Base-by-base conservation (phyloP, 495 filamentous ascomycete species). In the Aspergillus egyptiacus region DNA sequence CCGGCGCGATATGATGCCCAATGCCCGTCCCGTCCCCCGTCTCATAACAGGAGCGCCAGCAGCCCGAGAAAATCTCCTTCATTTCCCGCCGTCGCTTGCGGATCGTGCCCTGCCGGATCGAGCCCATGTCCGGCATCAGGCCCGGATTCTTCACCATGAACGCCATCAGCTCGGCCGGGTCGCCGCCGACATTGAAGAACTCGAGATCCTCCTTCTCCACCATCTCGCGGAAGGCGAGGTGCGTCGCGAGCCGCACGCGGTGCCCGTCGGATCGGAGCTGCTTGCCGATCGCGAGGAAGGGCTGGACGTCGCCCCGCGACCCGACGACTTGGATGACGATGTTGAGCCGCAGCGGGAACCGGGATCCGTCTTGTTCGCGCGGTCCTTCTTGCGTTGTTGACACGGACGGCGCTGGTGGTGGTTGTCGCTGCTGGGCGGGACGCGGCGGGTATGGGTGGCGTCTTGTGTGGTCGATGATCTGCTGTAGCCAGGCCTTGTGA, bases 91-190 rank as follows among this genome's bases (percentile, higher is more conserved):
- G 73, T n/a, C 82, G 71, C 52, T 77, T 73, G 2, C 72, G 73
- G 28, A 91, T 77, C 45, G 87, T 85, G 9, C 87, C 87, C 32
- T 71, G 79, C 34, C 77, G 76, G 15, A 91, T 65, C 3, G 81
- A 74, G 39, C 82, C 73, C 36, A 90, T 70, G 10, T 79, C 78
- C 0, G 87, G 87, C 66, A 90, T 83, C 46, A 93, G 69, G 1
- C 87, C 84, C 10, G 86, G 84, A 63, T 93, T 88, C 60, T 88
- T 87, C 17, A 90, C 86, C 87, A 91, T 89, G 56, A 86, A 91
- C 2, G 83, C 79, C 87, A 93, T 93, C 19, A 93, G 74, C 56
- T 87, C 81, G 1, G 81, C 73, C 13, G 87, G 87, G 60, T 91
- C 84, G 23, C 87, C 87, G 9, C 87, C 86, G 28, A 91, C 87